These are phyloP conservation scores for Oldenlandia corymbosa DNA, from an alignment of 257 asterid genomes.

Conservation along the genomic window DNA sequence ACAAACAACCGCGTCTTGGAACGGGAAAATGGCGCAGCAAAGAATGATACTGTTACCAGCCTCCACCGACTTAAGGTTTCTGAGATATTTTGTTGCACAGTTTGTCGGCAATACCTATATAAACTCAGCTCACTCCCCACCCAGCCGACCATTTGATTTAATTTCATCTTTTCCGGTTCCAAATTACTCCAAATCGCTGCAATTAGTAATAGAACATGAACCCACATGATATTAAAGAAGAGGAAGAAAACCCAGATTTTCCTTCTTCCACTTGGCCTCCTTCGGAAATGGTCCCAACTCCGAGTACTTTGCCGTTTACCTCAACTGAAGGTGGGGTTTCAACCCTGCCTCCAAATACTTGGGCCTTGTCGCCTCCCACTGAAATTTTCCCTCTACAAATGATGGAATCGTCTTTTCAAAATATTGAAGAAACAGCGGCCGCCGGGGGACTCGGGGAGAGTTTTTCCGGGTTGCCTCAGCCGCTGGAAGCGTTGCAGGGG, in stretches of 20 bases:
- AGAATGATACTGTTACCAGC: neutral
- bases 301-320: neutral
- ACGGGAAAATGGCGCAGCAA: slow-evolving; percentile 22
- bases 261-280: slow-evolving; percentile 5
- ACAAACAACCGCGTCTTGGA: slow-evolving; percentile 13
- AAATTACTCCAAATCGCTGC: neutral
- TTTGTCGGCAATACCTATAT: slow-evolving; percentile 43
- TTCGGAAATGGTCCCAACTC: slow-evolving; percentile 9
- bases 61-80: slow-evolving; percentile 49
- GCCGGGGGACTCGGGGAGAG: slow-evolving; percentile 5
- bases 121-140: slow-evolving; percentile 19
- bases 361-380: slow-evolving; percentile 15
- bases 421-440: slow-evolving; percentile 7
- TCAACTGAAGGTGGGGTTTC: slow-evolving; percentile 9
- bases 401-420: slow-evolving; percentile 30
- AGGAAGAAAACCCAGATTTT: slow-evolving; percentile 7
- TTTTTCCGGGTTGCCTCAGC: slow-evolving; percentile 38
- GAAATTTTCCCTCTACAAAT: slow-evolving; percentile 13
- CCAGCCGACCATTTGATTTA: slow-evolving; percentile 18
- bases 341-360: neutral
- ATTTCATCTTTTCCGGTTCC: neutral
- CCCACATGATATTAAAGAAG: slow-evolving; percentile 23
- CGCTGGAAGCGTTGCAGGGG: slow-evolving; percentile 48
- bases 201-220: slow-evolving; percentile 24
- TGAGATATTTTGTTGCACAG: slow-evolving; percentile 23